These are phyloP conservation scores for Neurospora intermedia DNA, from an alignment of 495 filamentous ascomycete species.

Conservation along the genomic window DNA sequence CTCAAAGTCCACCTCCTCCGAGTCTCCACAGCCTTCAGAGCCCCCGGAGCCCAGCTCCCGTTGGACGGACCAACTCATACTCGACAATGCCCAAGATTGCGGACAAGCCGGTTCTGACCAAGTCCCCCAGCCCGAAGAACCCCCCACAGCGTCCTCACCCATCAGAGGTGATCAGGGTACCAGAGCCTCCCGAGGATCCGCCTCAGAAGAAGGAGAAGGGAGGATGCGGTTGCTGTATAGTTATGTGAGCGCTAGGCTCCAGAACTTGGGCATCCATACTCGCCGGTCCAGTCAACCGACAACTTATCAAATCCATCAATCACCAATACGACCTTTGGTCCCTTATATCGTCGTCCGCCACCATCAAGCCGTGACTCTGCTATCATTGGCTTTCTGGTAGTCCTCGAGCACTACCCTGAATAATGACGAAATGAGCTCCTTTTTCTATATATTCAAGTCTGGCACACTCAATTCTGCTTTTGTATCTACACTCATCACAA, in stretches of 20 bases:
- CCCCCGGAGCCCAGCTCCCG: constrained; percentile 25
- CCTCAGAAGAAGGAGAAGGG: constrained; percentile 31
- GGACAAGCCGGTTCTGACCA: constrained; percentile 28
- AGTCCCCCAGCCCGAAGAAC: constrained; percentile 27
- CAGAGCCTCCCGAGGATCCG: constrained; percentile 27
- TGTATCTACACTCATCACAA: neutral
- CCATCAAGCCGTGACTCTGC: neutral
- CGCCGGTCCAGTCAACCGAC: neutral
- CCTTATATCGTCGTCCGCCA: neutral
- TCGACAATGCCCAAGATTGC: constrained; percentile 48
- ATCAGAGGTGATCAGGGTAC: constrained; percentile 17
- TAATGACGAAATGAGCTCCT: neutral
- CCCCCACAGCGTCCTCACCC: constrained; percentile 15
- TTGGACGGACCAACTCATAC: constrained; percentile 40
- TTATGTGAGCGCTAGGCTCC: constrained; percentile 33
- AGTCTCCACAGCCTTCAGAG: neutral
- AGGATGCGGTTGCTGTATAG: constrained; percentile 43
- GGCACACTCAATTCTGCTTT: neutral
- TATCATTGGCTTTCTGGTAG: neutral
- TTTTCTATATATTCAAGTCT: neutral
- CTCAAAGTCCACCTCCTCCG: neutral
- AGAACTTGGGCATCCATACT: neutral
- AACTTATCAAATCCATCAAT: neutral
- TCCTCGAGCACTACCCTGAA: neutral
- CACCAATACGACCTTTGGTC: neutral